Evolutionary conservation across 2,329 filamentous ascomycete genomes (phyloP), one percentile per base, ranked within the genome.

Genomic region (Colletotrichum echinochloae): DNA sequence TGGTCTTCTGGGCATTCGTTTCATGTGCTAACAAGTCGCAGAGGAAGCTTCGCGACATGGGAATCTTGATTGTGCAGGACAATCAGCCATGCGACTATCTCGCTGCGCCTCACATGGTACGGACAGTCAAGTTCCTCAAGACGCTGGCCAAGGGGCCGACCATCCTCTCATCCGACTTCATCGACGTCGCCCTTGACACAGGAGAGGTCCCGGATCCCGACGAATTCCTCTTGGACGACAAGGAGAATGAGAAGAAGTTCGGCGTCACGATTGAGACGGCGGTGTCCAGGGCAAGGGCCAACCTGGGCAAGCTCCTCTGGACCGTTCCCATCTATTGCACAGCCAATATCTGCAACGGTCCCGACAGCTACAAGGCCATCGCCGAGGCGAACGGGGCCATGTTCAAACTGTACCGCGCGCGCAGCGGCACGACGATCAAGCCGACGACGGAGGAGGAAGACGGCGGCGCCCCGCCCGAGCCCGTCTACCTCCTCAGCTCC

Each of bases 111-210:
- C 88, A 90, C 51, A 90, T 98, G 72, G 89, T 98, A 41, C 92
- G 96, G 46, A 99, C 96, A 0, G 90, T 94, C 78, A 99, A 99
- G 78, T 99, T 99, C 78, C 90, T 98, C 60, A 92, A 91, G 72
- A 94, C 94, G 16, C 83, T 99, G 35, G 94, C 96, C 23, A 90
- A 90, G 70, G 94, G 93, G 0, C 94, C 94, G 0, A 87, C 88
- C 1, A 88, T 98, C 52, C 87, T 98, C 64, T 90, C 90, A 55
- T 92, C 91, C 0, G 86, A 88, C 11, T 99, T 94, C 79, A 89
- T 99, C 67, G 92, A 95, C 66, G 85, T 88, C 30, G 94, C 92
- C 56, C 85, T 98, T 14, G 89, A 92, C 55, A 85, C 89, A 39
- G 89, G 92, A 72, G 85, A 90, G 76, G 78, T 93, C 11, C 89